Conservation (phyloP, 768 basidiomycete genomes). For the Ramaria sp. region DNA sequence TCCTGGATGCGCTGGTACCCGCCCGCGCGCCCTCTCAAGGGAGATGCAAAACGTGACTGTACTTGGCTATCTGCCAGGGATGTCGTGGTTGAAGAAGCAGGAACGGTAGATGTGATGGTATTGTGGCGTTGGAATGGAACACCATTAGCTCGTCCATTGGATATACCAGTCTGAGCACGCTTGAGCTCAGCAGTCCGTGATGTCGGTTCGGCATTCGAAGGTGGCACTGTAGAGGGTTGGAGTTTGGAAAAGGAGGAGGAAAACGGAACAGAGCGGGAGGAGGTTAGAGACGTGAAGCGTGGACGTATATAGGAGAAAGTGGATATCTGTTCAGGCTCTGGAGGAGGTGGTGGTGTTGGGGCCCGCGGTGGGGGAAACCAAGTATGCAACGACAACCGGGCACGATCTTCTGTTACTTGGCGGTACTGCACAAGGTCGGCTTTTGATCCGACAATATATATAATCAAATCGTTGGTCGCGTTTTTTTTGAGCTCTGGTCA, state of each 20-base stretch:
- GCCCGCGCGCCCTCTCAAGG: slow-evolving; percentile 38
- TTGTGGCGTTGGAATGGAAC: slow-evolving; percentile 23
- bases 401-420: slow-evolving; percentile 72
- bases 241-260: slow-evolving; percentile 30
- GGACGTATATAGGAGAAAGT: slow-evolving; percentile 71
- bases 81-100: slow-evolving; percentile 41
- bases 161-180: slow-evolving; percentile 38
- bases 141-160: slow-evolving; percentile 11
- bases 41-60: slow-evolving; percentile 47
- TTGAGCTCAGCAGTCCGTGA: slow-evolving; percentile 38
- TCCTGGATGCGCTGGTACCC: slow-evolving; percentile 46
- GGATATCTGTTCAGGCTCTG: slow-evolving; percentile 42
- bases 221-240: slow-evolving; percentile 42
- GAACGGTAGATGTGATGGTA: slow-evolving; percentile 29
- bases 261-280: slow-evolving; percentile 50
- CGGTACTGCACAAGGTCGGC: slow-evolving; percentile 65
- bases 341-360: slow-evolving; percentile 52
- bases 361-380: slow-evolving; percentile 81
- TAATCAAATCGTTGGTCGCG: slow-evolving; percentile 77
- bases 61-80: slow-evolving; percentile 25
- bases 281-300: slow-evolving; percentile 66
- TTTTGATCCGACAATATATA: slow-evolving; percentile 93
- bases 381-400: slow-evolving; percentile 70
- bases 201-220: slow-evolving; percentile 43
- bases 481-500: slow-evolving; percentile 79